phyloP scores from a whole-genome alignment of 2,329 filamentous ascomycete species.

The Scedosporium apiospermum region DNA sequence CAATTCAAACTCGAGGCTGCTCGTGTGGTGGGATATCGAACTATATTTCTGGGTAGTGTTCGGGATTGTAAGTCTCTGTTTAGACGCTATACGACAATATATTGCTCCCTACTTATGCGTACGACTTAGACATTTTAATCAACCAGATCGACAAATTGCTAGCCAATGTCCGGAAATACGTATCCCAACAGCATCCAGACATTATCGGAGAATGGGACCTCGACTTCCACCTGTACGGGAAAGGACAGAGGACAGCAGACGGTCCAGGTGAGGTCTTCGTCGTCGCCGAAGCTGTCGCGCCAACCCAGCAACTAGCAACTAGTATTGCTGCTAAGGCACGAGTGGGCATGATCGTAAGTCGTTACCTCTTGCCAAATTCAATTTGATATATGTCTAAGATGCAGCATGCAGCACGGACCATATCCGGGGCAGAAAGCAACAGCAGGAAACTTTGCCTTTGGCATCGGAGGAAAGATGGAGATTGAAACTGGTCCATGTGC shows the following conservation, averaged over 20 bases:
- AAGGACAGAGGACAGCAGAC: slow-evolving; percentile 7
- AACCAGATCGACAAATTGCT: neutral
- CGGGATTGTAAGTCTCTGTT: neutral
- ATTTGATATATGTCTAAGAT: neutral
- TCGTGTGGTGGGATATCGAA: slow-evolving; percentile 27
- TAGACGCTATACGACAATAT: neutral
- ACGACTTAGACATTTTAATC: neutral
- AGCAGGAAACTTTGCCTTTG: slow-evolving; percentile 36
- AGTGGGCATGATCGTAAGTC: slow-evolving; percentile 20
- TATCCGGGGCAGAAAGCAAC: slow-evolving; percentile 44
- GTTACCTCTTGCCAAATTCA: slow-evolving; percentile 19
- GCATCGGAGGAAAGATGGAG: slow-evolving; percentile 18
- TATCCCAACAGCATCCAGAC: slow-evolving; percentile 12
- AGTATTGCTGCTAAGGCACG: slow-evolving; percentile 19
- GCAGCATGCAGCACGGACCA: slow-evolving; percentile 25
- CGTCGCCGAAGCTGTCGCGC: slow-evolving; percentile 34
- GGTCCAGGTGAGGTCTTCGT: slow-evolving; percentile 26
- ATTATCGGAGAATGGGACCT: slow-evolving; percentile 14
- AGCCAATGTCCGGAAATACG: neutral
- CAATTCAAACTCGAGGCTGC: slow-evolving; percentile 35
- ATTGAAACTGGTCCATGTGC: slow-evolving; percentile 24
- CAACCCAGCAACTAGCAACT: slow-evolving; percentile 33
- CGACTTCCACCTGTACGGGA: slow-evolving; percentile 34
- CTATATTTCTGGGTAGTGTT: slow-evolving; percentile 28
- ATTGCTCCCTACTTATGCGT: neutral